These are phyloP conservation scores for Cucumis hystrix DNA, from an alignment of 306 rosid genomes.

Conservation along the genomic window DNA sequence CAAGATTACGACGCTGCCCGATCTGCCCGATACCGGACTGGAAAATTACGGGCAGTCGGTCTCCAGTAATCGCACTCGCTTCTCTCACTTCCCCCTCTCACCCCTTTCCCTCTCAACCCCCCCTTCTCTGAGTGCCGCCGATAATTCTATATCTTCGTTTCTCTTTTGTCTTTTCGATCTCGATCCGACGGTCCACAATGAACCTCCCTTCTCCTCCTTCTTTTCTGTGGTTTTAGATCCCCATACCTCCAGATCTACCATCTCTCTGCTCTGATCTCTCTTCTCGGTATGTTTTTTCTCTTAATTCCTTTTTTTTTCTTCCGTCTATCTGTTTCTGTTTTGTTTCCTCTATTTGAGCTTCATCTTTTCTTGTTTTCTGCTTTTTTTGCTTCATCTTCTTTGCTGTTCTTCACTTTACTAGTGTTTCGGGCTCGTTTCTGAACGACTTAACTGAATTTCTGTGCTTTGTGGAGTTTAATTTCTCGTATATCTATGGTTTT, in stretches of 20 bases:
- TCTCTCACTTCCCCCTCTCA: conserved; percentile 10
- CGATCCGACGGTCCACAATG: conserved; percentile 16
- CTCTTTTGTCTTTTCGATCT: conserved; percentile 1
- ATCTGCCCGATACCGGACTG: conserved; percentile 14
- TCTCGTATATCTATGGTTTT: neutral
- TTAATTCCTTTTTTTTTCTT: neutral
- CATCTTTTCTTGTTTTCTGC: neutral
- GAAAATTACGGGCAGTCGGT: conserved; percentile 14
- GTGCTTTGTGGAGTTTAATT: neutral
- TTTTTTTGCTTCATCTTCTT: neutral
- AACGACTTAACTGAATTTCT: neutral
- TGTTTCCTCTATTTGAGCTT: neutral
- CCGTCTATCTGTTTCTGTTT: neutral
- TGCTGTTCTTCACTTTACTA: neutral
- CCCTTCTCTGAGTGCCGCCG: neutral
- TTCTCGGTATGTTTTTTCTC: conserved; percentile 3
- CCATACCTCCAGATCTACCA: conserved; percentile 9
- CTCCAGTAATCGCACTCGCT: conserved; percentile 13
- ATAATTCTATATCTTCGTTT: neutral
- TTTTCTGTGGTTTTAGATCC: conserved; percentile 2
- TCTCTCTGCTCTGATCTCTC: conserved; percentile 8
- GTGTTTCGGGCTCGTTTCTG: neutral
- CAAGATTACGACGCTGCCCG: conserved; percentile 10
- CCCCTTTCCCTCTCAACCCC: neutral
- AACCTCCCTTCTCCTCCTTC: conserved; percentile 1